These are phyloP conservation scores for Penicillium maclennaniae DNA, from an alignment of 495 filamentous ascomycete genomes.

Conservation along the genomic window DNA sequence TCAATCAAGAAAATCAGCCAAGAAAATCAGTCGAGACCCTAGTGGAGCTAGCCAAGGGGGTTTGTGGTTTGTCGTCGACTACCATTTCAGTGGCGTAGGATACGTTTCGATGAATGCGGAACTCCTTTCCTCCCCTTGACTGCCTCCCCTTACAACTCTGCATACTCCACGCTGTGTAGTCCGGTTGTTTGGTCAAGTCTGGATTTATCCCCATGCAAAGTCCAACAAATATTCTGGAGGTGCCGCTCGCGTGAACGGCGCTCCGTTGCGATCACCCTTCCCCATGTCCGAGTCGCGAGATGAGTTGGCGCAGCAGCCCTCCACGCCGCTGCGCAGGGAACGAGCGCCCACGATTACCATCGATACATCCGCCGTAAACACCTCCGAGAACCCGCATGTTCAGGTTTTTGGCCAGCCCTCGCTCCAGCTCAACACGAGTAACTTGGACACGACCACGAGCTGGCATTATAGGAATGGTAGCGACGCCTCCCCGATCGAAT, in stretches of 20 bases:
- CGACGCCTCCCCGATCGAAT: conserved; percentile 52
- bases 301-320: conserved; percentile 23
- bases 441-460: conserved; percentile 37
- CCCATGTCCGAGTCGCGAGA: conserved; percentile 36
- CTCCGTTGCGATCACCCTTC: conserved; percentile 7
- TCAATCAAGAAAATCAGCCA: background rate
- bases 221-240: background rate
- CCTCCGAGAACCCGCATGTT: conserved; percentile 22
- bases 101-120: conserved; percentile 3
- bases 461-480: conserved; percentile 41
- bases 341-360: conserved; percentile 69
- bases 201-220: conserved; percentile 12
- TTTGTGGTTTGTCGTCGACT: background rate
- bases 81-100: background rate
- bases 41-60: conserved; percentile 14
- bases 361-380: conserved; percentile 65
- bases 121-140: background rate
- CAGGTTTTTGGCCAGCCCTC: conserved; percentile 39
- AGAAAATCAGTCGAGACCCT: conserved; percentile 9
- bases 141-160: background rate
- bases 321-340: conserved; percentile 40
- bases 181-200: background rate
- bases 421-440: conserved; percentile 41
- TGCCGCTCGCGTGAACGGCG: conserved; percentile 15
- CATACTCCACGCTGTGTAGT: background rate